Conservation (phyloP, 2,329 filamentous ascomycete genomes). For the Fusarium mundagurra region DNA sequence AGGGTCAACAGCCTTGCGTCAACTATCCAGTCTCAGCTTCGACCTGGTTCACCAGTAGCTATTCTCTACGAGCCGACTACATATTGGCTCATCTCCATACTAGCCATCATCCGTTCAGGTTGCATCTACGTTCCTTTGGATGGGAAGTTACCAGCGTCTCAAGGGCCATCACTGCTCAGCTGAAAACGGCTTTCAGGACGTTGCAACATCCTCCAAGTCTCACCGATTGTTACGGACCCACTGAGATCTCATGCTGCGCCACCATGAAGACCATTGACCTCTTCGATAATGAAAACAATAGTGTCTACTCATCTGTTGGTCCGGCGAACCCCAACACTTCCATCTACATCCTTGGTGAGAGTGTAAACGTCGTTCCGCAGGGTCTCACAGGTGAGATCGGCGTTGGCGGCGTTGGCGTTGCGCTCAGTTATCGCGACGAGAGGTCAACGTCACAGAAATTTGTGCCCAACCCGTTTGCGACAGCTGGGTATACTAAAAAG, state of each 20-base stretch:
- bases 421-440: background rate
- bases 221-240: background rate
- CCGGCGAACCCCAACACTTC: background rate
- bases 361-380: background rate
- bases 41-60: background rate
- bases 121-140: background rate
- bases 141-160: background rate
- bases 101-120: background rate
- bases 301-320: background rate
- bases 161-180: background rate
- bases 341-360: background rate
- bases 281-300: accelerated
- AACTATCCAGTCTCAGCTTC: background rate
- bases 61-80: background rate
- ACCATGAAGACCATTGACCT: background rate
- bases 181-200: accelerated
- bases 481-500: background rate
- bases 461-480: background rate
- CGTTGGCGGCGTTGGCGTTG: background rate
- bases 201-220: background rate
- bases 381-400: background rate
- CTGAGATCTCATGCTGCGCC: background rate
- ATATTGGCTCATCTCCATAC: background rate
- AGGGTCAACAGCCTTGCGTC: background rate
- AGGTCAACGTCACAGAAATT: background rate